Conservation (phyloP, 2,329 filamentous ascomycete genomes). For the Ophiostoma ips region DNA sequence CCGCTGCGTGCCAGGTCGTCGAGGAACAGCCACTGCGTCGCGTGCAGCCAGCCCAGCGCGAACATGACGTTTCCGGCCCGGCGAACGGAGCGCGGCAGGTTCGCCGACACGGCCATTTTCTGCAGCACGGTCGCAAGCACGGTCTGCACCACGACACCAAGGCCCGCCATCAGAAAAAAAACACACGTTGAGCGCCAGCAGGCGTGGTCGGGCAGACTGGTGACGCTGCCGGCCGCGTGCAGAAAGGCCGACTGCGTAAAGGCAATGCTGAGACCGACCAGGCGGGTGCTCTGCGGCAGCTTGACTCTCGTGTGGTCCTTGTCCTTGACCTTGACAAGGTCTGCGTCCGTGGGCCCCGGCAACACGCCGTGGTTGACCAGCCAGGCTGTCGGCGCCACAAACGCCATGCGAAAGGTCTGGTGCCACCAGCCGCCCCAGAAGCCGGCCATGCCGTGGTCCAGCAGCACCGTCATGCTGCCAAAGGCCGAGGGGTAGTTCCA, state of each 20-base stretch:
- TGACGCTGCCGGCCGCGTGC: slow-evolving; percentile 57
- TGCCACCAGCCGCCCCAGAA: slow-evolving; percentile 88
- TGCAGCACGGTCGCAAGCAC: slow-evolving; percentile 23
- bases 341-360: slow-evolving; percentile 15
- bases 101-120: slow-evolving; percentile 18
- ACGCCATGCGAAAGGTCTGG: slow-evolving; percentile 68
- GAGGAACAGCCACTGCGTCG: slow-evolving; percentile 50
- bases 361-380: slow-evolving; percentile 29
- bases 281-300: background rate
- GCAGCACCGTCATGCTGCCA: slow-evolving; percentile 39
- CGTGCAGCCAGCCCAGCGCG: slow-evolving; percentile 51
- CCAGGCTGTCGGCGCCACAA: slow-evolving; percentile 44
- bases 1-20: slow-evolving; percentile 65
- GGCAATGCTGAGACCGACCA: slow-evolving; percentile 26
- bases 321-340: background rate
- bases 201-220: slow-evolving; percentile 39
- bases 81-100: slow-evolving; percentile 20
- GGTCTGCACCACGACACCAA: slow-evolving; percentile 51
- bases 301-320: background rate
- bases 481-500: slow-evolving; percentile 42
- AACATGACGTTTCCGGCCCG: slow-evolving; percentile 47
- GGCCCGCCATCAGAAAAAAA: slow-evolving; percentile 61
- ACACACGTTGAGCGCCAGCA: slow-evolving; percentile 37
- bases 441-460: slow-evolving; percentile 59
- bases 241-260: slow-evolving; percentile 55